phyloP scores from a whole-genome alignment of 495 filamentous ascomycete genomes.

The Elasticomyces elasticus region DNA sequence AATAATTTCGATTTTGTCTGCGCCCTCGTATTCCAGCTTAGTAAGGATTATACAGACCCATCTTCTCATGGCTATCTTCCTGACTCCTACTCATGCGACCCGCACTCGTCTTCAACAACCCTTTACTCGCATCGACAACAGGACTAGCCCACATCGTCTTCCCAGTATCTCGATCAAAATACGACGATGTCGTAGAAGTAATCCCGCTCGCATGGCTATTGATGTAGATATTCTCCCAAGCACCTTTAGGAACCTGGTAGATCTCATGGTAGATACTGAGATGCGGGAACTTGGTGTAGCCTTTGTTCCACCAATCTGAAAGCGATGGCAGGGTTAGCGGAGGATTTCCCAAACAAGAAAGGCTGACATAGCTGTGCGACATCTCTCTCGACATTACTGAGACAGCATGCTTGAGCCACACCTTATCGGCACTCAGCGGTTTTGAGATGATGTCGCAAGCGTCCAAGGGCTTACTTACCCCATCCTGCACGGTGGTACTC shows the following conservation, averaged over 20 bases:
- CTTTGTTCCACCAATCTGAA: constrained; percentile 33
- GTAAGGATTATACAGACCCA: neutral
- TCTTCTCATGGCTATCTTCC: constrained; percentile 19
- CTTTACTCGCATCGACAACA: constrained; percentile 26
- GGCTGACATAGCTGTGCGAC: neutral
- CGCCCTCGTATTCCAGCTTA: no score
- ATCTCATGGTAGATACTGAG: constrained; percentile 42
- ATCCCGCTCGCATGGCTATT: constrained; percentile 4
- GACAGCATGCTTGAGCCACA: neutral
- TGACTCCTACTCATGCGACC: constrained; percentile 22
- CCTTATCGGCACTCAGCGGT: neutral
- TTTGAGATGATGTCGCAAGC: no score
- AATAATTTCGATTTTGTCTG: no score
- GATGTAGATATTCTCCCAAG: constrained; percentile 34
- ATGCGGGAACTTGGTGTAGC: constrained; percentile 33
- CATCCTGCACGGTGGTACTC: neutral
- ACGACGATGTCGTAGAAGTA: neutral
- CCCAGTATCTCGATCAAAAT: constrained; percentile 3
- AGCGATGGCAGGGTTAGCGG: neutral
- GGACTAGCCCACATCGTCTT: constrained; percentile 19
- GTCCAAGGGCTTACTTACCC: no score
- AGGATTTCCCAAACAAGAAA: neutral
- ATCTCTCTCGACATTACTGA: neutral
- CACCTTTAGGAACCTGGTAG: constrained; percentile 32
- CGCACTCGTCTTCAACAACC: constrained; percentile 16